Base-by-base conservation (phyloP, 305 asterid genomes). In the Fraxinus dipetala region DNA sequence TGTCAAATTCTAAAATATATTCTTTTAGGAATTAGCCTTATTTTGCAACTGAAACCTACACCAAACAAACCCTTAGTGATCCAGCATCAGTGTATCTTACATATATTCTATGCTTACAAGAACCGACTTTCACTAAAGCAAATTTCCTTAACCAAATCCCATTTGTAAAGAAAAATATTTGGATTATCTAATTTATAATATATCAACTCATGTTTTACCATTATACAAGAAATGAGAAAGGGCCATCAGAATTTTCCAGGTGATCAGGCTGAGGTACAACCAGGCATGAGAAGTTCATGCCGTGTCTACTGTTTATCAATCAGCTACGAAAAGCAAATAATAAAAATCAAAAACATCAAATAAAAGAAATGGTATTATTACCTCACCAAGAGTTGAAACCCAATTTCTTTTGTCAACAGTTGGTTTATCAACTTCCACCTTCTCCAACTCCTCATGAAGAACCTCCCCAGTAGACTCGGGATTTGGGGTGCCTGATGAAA, bases 401-500 rank as follows among this genome's bases (percentile, higher is more conserved):
- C 89, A 85, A 79, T 83, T 82, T 84, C 87, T 85, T 80, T 85
- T 92, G 56, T 78, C 89, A 4, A 74, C 82, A 61, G 5, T 83
- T 13, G 93, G 90, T 78, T 86, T 82, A 72, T 83, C 87, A 72
- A 78, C 82, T 82, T 92, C 94, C 18, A 89, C 81, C 48, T 88
- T 81, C 78, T 85, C 87, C 45, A 88, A 81, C 48, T 91, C 84
- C 63, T 86, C 96, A 13, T 82, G 92, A 26, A 87, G 85, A 81
- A 91, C 81, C 36, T 92, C 95, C 84, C 86, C 93, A 80, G 81
- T 80, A 75, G 89, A 78, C 84, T 90, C 92, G 11, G 90, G 85
- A 67, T 88, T 88, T 51, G 90, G 88, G 63, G 84, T 78, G 75
- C 84, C 90, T 18, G 90, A 80, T 72, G 91, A 78, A 35, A 48